A percentile compares a stretch with the other conserved stretches of the same genome.
Conservation (phyloP, 2,329 filamentous ascomycete genomes). For the Capronia americana region DNA sequence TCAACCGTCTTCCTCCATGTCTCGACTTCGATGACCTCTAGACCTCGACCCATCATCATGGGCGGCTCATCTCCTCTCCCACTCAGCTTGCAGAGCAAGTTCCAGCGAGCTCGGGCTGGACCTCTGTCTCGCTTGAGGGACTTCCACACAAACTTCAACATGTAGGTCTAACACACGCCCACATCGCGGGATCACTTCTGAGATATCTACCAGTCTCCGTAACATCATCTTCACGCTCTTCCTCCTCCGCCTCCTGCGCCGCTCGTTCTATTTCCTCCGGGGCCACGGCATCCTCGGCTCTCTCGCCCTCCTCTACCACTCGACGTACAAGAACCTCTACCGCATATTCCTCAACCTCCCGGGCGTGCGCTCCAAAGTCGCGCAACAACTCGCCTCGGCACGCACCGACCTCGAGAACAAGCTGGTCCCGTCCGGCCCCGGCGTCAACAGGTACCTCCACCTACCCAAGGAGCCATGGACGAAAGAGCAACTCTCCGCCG, state of each 20-base stretch:
- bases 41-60: constrained; percentile 42
- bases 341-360: constrained; percentile 85
- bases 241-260: constrained; percentile 80
- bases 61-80: constrained; percentile 49
- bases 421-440: constrained; percentile 75
- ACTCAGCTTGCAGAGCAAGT: constrained; percentile 53
- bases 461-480: constrained; percentile 86
- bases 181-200: background rate
- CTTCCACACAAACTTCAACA: constrained; percentile 50
- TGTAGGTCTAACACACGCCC: constrained; percentile 45
- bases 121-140: constrained; percentile 44
- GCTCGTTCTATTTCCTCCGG: constrained; percentile 80
- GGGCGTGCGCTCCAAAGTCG: constrained; percentile 83
- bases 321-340: constrained; percentile 75
- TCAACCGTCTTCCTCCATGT: constrained; percentile 25
- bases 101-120: constrained; percentile 47
- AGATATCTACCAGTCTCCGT: constrained; percentile 64
- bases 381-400: constrained; percentile 80
- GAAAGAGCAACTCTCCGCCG: constrained; percentile 76
- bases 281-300: constrained; percentile 87
- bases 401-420: constrained; percentile 82
- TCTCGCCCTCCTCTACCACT: constrained; percentile 73
- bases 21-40: constrained; percentile 23
- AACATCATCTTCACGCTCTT: constrained; percentile 92
- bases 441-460: constrained; percentile 73